These are phyloP conservation scores for Aspergillus sp. DNA, from an alignment of 2,329 filamentous ascomycete species.

Conservation along the genomic window DNA sequence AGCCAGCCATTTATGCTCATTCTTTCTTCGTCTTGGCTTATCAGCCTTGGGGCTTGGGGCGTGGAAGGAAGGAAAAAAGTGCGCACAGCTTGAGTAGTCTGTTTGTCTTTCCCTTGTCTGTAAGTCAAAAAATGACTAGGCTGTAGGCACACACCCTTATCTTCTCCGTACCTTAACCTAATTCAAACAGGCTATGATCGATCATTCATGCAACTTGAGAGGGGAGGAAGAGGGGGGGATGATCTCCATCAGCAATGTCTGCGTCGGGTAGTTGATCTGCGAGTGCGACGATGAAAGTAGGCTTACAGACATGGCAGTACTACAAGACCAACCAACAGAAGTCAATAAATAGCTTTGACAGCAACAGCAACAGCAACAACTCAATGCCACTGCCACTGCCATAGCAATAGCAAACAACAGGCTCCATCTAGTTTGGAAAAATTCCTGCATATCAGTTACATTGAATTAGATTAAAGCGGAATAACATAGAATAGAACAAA, in stretches of 20 bases:
- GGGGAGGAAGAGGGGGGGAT: constrained; percentile 1
- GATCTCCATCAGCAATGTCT: constrained; percentile 18
- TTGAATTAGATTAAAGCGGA: constrained; percentile 18
- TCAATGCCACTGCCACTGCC: not conserved
- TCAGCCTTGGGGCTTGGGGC: not conserved
- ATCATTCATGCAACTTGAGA: constrained; percentile 15
- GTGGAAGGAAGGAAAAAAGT: too few species aligned
- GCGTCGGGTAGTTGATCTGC: constrained; percentile 21
- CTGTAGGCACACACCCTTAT: not conserved
- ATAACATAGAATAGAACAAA: not conserved
- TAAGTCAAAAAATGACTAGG: not conserved
- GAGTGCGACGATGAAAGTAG: constrained; percentile 3
- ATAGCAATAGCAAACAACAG: not conserved
- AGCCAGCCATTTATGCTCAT: not conserved
- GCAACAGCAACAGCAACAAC: not conserved
- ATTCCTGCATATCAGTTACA: not conserved
- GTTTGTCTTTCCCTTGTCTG: too few species aligned
- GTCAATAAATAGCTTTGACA: not conserved
- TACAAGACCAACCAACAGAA: not conserved
- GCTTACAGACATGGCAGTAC: not conserved
- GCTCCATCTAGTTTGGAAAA: not conserved
- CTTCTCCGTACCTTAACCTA: constrained; percentile 21
- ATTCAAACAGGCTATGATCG: constrained; percentile 17
- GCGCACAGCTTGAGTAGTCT: too few species aligned
- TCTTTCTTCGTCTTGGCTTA: not conserved